Percentiles rank a stretch among this genome's conserved stretches.
These are phyloP conservation scores for Fusarium euwallaceae DNA, from an alignment of 2,329 filamentous ascomycete species.

Conservation along the genomic window DNA sequence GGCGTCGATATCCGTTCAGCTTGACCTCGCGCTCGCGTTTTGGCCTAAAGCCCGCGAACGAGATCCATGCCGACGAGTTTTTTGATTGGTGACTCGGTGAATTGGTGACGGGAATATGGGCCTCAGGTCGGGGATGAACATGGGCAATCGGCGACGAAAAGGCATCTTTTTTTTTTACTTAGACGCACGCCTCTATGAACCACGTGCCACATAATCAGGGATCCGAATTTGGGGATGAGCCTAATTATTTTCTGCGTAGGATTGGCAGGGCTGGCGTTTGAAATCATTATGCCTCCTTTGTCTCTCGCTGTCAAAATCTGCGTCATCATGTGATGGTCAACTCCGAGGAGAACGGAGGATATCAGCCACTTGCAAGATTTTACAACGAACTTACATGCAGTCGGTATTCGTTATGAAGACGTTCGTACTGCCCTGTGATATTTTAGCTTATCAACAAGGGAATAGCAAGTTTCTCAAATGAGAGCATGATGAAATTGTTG, in stretches of 20 bases:
- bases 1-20: constrained; percentile 19
- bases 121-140: constrained; percentile 7
- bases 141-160: constrained; percentile 9
- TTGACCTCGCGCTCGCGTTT: constrained; percentile 13
- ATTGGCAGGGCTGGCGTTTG: not conserved
- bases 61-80: constrained; percentile 2
- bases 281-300: not conserved
- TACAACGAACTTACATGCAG: not conserved
- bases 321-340: not conserved
- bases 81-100: constrained; percentile 3
- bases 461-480: not conserved
- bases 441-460: not conserved
- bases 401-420: not conserved
- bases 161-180: constrained; percentile 8
- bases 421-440: not conserved
- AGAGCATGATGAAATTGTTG: not conserved
- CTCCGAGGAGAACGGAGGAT: not conserved
- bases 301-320: not conserved
- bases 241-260: not conserved
- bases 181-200: constrained; percentile 12
- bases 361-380: not conserved
- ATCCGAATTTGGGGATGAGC: not conserved
- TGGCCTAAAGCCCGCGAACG: not conserved
- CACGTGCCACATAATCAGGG: not conserved
- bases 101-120: not conserved